Base-by-base conservation (phyloP, 495 filamentous ascomycete species). In the Rhypophila decipiens region DNA sequence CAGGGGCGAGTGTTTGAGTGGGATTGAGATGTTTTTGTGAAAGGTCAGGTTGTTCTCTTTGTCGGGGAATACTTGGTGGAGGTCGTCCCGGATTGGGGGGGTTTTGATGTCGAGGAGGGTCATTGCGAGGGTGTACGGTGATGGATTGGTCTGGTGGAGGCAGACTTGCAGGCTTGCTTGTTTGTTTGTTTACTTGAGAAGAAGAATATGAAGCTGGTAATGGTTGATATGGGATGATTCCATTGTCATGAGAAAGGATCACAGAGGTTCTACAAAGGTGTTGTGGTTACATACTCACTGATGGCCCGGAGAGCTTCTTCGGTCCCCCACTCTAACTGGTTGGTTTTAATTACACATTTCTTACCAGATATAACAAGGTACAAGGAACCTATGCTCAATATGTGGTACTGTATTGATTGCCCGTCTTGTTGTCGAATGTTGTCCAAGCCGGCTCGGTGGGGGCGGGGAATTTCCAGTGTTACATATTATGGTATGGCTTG, bases 21-120 rank as follows among this genome's bases (percentile, higher is more conserved):
- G 60, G 50, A 63, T 63, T 10, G 58, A 63, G 7, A 63, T 44
- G 27, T 63, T 63, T 31, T 63, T 63, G 21, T 46, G 29, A 23
- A 59, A 38, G 20, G 33, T 45, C 13, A 63, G 31, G 15, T 42
- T 41, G 29, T 38, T 41, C 24, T 51, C 44, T 13, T 17, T 18
- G 38, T 59, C 55, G n/a, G 47, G 37, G 10, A 13, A 34, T 17
- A 42, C 37, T 10, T 39, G 29, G 18, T 44, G 43, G 33, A 62
- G 53, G 46, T 61, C 49, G 39, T 58, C 55, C 34, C 53, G 52
- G 39, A 59, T 38, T 19, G 56, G 56, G 2, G 50, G 59, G 15
- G 52, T 52, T 39, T 50, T 46, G 46, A 42, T 42, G 33, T 56
- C 49, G 15, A 44, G 9, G 15, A 24, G 11, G 13, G 21, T 34